Base-by-base conservation (phyloP, 1,284 basidiomycete genomes). In the Coniferiporia weirii region DNA sequence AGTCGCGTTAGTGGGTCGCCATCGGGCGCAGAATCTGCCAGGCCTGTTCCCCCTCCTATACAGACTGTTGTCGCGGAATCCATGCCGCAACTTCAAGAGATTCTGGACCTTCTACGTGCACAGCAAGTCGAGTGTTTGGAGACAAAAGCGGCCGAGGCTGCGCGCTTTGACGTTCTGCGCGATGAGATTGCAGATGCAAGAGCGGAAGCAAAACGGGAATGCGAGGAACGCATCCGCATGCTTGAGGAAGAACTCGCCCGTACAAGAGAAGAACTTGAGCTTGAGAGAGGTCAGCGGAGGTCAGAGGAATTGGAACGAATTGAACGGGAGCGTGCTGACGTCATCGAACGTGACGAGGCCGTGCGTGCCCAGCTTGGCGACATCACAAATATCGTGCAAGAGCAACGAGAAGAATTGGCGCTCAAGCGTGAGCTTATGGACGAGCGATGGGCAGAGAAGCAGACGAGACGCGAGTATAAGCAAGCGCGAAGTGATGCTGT, bases 321-420 rank as follows among this genome's bases (percentile, higher is more conserved):
- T 48, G 85, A 87, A 64, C 75, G 74, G 32, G 83, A 86, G 63
- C 73, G 79, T 15, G 72, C 73, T 56, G 85, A 84, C 56, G 73
- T 76, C 36, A 66, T 75, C 35, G 83, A 87, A 58, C 79, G 84
- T 9, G 82, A 84, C 63, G 80, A 85, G 10, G 76, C 73, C 8
- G 69, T 87, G 51, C 76, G 81, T 22, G 74, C 70, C 47, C 89
- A 90, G 63, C 70, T 90, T 20, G 71, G 69, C 2, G 87, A 90
- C 61, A 80, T 90, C 64, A 85, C 87, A 1, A 83, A 84, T 61
- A 68, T 89, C 40, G 76, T 89, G 8, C 82, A 85, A 61, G 80
- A 83, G 59, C 85, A 87, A 61, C 75, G 79, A 0, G 79, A 83
- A 22, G 75, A 79, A 56, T 76, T 77, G 40, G 77, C 79, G 40